Base-by-base conservation (phyloP, 2,329 filamentous ascomycete genomes). In the Xylaria multiplex region DNA sequence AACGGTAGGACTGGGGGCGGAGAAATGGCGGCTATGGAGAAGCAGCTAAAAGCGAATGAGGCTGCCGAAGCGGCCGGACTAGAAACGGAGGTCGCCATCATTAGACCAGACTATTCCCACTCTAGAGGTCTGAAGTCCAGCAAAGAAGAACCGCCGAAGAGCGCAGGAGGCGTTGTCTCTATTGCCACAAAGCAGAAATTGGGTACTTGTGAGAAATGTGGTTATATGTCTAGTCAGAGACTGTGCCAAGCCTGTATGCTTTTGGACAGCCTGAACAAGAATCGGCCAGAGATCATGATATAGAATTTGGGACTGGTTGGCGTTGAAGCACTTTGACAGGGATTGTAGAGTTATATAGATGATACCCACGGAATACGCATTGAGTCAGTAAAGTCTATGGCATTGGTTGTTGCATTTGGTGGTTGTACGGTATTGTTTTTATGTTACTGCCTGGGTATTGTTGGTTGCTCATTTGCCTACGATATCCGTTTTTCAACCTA, bases 231-330 rank as follows among this genome's bases (percentile, higher is more conserved):
- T 2, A 97, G 94, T 73, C 96, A 99, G 79, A 87, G 88, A 35
- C 88, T 97, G 45, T 99, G 96, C 80, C 97, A 99, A 79, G 96
- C 96, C 0, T 99, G 96, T 77, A 91, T 90, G 68, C 82, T 99
- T 50, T 85, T 99, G 2, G 94, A 98, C 73, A 93, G 91, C 0
- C 79, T 99, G 54, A 99, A 99, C 77, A 97, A 96, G 80, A 90
- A 90, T 71, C 81, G 87, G 66, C 81, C 86, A 64, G 82, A 87
- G 72, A 86, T 90, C 68, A 77, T 81, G 73, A 83, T 88, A 80
- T 86, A 79, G 70, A 66, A 60, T 37, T 67, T 67, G 55, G 37
- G 50, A 49, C 57, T 43, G 43, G 55, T 54, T 48, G 50, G 57
- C 65, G 22, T 54, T 49, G 19, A 45, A 64, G 46, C 30, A 48